Evolutionary conservation across 106 monocot genomes (phyloP).

Genomic region (Iris macrosiphon): DNA sequence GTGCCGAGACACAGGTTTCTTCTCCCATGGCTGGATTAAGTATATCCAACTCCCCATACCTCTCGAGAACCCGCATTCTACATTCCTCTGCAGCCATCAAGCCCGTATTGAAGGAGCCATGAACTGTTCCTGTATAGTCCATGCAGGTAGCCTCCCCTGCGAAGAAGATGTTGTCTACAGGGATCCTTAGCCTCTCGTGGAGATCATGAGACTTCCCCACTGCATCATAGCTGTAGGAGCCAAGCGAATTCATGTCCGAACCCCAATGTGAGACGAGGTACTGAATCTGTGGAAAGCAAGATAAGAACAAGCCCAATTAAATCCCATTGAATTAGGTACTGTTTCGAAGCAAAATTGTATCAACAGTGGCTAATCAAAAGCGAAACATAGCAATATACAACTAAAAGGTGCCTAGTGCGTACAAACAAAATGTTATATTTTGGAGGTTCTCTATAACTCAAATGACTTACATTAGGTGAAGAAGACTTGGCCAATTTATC

Average conservation of each 20-base stretch:
- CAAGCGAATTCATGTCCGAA: constrained; percentile 65
- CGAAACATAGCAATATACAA: too few species aligned
- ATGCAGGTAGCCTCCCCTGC: constrained; percentile 91
- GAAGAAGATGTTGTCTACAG: constrained; percentile 97
- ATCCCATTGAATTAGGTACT: too few species aligned
- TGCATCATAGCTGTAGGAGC: constrained; percentile 76
- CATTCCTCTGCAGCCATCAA: constrained; percentile 92
- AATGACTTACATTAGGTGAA: too few species aligned
- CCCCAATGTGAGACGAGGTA: constrained; percentile 95
- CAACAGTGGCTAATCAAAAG: too few species aligned
- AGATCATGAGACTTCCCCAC: constrained; percentile 62
- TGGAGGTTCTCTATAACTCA: too few species aligned
- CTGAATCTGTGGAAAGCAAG: constrained; percentile 47
- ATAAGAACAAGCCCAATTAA: too few species aligned
- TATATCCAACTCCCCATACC: constrained; percentile 46
- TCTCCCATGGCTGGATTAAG: constrained; percentile 47
- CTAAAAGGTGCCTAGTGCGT: too few species aligned
- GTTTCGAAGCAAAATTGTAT: too few species aligned
- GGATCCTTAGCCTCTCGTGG: constrained; percentile 75
- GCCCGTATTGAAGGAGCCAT: constrained; percentile 88
- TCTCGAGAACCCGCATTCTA: constrained; percentile 64
- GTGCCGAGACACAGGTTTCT: constrained; percentile 26
- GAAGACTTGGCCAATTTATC: too few species aligned
- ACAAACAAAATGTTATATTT: too few species aligned
- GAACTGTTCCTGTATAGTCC: constrained; percentile 78